Base-by-base conservation (phyloP, 2,329 filamentous ascomycete species). In the Stagonosporopsis rhizophila region DNA sequence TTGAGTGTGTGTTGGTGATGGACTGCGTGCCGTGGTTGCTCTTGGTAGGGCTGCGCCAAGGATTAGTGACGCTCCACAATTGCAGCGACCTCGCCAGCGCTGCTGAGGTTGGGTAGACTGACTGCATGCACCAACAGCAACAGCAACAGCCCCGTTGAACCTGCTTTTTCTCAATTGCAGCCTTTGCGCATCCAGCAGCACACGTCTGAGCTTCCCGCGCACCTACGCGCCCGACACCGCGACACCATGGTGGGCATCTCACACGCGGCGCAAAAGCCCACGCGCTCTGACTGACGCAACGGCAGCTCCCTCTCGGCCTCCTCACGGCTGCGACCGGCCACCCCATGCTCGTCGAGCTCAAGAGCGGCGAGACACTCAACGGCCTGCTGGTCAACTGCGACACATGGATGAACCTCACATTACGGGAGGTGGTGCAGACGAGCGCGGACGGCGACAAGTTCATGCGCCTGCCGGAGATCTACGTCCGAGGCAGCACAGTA, bases 371-470 rank as follows among this genome's bases (percentile, higher is more conserved):
- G 79, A 98, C 95, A 0, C 85, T 99, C 59, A 99, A 98, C 80
- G 95, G 95, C 61, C 92, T 97, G 74, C 83, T 99, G 57, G 90
- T 97, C 77, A 92, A 89, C 77, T 99, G 94, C 87, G 95, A 99
- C 78, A 99, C 94, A 44, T 99, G 95, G 92, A 99, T 99, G 95
- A 99, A 99, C 80, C 82, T 99, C 68, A 98, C 94, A 2, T 80
- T 99, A 65, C 96, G 95, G 78, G 95, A 98, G 77, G 96, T 99
- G 20, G 91, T 98, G 32, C 94, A 98, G 79, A 98, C 95, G 17
- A 96, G 90, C 74, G 88, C 94, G 22, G 94, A 98, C 72, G 95
- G 92, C 61, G 93, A 98, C 78, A 93, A 90, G 74, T 99, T 99
- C 78, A 89, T 92, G 77, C 85, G 92, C 72, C 81, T 99, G 78